Evolutionary conservation across 805 yeast genomes (phyloP).

Genomic region (Kurtzmaniella fragi): DNA sequence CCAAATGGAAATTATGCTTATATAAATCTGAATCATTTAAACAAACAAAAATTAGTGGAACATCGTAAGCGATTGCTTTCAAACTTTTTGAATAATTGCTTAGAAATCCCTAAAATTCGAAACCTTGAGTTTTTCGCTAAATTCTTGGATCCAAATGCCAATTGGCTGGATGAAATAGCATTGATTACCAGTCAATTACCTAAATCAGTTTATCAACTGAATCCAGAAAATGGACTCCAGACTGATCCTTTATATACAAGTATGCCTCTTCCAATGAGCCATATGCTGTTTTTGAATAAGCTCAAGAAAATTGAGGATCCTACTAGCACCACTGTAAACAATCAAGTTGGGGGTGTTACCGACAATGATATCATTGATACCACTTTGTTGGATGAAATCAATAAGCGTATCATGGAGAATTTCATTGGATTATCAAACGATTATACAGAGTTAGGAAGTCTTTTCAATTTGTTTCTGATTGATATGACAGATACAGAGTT

Average conservation of each 20-base stretch:
- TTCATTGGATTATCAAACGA: conserved; percentile 58
- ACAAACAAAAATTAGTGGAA: conserved; percentile 32
- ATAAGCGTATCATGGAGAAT: conserved; percentile 49
- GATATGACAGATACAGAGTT: conserved; percentile 31
- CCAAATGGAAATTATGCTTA: conserved; percentile 19
- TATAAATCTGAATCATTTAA: conserved; percentile 37
- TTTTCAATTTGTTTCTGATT: conserved; percentile 50
- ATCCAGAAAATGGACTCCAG: conserved; percentile 40
- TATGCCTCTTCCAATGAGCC: conserved; percentile 26
- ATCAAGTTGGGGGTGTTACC: not conserved
- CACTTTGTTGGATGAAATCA: conserved; percentile 51
- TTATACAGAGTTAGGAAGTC: conserved; percentile 68
- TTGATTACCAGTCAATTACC: conserved; percentile 36
- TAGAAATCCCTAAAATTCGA: conserved; percentile 49
- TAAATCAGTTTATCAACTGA: conserved; percentile 34
- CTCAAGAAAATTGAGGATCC: not conserved
- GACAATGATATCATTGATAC: conserved; percentile 16
- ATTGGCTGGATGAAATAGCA: conserved; percentile 67
- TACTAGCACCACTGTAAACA: not conserved
- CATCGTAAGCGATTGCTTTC: conserved; percentile 69
- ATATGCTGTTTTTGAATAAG: not conserved
- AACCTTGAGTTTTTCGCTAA: conserved; percentile 61
- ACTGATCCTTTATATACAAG: conserved; percentile 29
- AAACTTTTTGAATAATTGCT: conserved; percentile 74
- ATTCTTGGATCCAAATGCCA: conserved; percentile 80